Evolutionary conservation across 345 rosid species (phyloP).

Genomic region (Eucalyptus urophylla): DNA sequence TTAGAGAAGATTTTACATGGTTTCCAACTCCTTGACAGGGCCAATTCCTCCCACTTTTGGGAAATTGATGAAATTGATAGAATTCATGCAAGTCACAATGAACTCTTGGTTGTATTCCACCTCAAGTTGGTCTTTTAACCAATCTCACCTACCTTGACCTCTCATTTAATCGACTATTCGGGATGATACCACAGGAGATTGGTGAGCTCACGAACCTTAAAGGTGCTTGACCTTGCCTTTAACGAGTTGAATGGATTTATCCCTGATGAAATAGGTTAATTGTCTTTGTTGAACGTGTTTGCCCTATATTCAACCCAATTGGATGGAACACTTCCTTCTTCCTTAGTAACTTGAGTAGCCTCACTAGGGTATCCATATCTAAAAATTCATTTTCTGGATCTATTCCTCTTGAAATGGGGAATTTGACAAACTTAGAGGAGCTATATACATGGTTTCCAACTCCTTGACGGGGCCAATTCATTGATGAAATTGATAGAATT

Average conservation of each 20-base stretch:
- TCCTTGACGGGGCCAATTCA: accelerated
- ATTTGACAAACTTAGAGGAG: too few species aligned
- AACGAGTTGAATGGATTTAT: background rate
- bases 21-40: too few species aligned
- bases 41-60: too few species aligned
- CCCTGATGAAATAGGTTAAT: accelerated
- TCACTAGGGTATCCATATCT: accelerated
- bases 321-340: too few species aligned
- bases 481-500: too few species aligned
- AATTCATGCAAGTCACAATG: too few species aligned
- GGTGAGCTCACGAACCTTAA: background rate
- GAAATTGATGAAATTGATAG: too few species aligned
- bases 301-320: accelerated
- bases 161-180: background rate
- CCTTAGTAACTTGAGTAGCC: too few species aligned
- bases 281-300: accelerated
- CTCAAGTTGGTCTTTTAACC: background rate
- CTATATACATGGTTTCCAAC: too few species aligned
- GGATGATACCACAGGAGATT: background rate
- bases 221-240: background rate
- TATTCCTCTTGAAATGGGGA: too few species aligned
- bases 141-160: slow-evolving; percentile 4
- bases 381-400: accelerated
- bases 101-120: too few species aligned
- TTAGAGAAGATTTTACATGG: too few species aligned